Conservation (phyloP, 129 eudicot genomes). For the Artemisia annua region DNA sequence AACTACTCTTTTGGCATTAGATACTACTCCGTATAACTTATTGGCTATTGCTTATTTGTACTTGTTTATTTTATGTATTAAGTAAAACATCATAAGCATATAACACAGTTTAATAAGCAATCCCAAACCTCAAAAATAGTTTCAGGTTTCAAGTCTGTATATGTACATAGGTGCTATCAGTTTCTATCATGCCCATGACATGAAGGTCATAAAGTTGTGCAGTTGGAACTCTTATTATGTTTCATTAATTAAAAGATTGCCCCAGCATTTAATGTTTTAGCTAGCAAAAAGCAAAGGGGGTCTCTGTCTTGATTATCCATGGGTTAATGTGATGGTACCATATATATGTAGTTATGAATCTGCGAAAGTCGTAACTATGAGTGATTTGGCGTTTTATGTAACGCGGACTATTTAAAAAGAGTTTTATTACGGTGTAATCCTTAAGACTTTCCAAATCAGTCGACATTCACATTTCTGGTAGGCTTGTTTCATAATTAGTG, state of each 20-base stretch:
- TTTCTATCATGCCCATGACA: background rate
- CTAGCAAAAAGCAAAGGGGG: background rate
- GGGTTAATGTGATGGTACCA: background rate
- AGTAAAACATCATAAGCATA: too few species aligned
- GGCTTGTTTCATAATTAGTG: background rate
- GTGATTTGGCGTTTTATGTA: background rate
- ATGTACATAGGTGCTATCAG: background rate
- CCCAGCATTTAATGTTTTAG: background rate
- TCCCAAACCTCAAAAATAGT: too few species aligned
- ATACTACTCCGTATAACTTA: too few species aligned
- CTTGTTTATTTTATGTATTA: too few species aligned
- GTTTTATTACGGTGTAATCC: background rate
- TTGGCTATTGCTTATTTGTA: too few species aligned
- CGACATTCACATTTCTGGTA: background rate
- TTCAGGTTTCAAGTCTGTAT: background rate
- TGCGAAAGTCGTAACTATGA: slow-evolving; percentile 1
- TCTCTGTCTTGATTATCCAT: background rate
- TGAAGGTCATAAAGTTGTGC: slow-evolving; percentile 3
- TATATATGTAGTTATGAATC: background rate
- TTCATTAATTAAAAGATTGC: background rate
- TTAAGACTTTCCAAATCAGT: background rate
- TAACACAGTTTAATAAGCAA: too few species aligned
- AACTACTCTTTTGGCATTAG: too few species aligned
- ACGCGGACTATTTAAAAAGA: background rate
- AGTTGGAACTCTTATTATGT: background rate